phyloP scores from a whole-genome alignment of 495 filamentous ascomycete genomes.

The Penicillium turbatum region DNA sequence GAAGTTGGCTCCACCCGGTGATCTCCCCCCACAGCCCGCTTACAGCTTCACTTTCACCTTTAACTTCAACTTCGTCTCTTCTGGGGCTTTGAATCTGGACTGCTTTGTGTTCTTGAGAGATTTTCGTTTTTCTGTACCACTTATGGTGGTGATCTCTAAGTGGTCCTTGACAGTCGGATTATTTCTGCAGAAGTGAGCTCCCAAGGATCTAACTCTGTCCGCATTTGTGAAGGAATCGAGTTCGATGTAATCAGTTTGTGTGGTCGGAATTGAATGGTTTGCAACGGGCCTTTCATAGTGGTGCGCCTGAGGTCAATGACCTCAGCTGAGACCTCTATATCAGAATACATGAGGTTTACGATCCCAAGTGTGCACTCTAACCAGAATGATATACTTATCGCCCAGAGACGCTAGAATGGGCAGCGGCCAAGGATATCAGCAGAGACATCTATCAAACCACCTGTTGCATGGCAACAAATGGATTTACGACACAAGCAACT shows the following conservation, averaged over 20 bases:
- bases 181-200: background rate
- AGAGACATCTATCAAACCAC: background rate
- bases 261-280: background rate
- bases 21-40: slow-evolving; percentile 5
- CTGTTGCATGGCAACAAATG: background rate
- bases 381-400: no score
- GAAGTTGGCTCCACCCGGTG: slow-evolving; percentile 4
- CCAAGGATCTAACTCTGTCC: background rate
- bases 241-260: background rate
- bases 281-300: background rate
- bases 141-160: background rate
- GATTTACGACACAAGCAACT: background rate
- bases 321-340: background rate
- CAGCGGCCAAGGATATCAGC: background rate
- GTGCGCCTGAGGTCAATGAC: background rate
- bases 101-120: background rate
- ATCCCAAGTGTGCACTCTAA: background rate
- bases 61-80: background rate
- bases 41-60: slow-evolving; percentile 8
- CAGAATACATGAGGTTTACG: background rate
- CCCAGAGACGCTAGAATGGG: background rate
- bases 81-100: background rate
- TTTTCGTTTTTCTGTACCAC: background rate
- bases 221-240: background rate
- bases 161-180: background rate